Percentiles rank a stretch among this genome's conserved stretches.
Evolutionary conservation across 352 stramenopile genomes (phyloP).

Genomic region (Albugo candida): DNA sequence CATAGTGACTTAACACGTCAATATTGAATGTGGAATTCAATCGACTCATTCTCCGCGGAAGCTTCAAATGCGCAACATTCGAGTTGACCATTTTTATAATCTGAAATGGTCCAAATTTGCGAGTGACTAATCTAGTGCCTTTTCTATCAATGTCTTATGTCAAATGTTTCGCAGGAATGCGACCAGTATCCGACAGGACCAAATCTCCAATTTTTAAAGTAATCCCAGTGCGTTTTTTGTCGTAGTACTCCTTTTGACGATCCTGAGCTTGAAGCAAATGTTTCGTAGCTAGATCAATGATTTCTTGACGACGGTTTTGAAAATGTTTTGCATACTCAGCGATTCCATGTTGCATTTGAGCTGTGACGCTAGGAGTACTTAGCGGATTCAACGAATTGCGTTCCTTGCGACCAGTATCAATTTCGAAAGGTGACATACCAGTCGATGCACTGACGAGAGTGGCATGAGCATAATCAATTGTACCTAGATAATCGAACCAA

Average conservation of each 20-base stretch:
- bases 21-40: conserved; percentile 8
- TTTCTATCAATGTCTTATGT: not conserved
- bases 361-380: too few relatives aligned
- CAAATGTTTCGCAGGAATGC: conserved; percentile 4
- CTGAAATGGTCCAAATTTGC: conserved; percentile 4
- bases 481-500: conserved; percentile 2
- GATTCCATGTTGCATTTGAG: not conserved
- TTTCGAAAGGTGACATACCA: conserved; percentile 4
- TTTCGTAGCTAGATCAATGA: not conserved
- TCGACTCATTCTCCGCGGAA: conserved; percentile 3
- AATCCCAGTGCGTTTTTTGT: not conserved
- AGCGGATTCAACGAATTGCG: too few relatives aligned
- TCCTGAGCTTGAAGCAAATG: not conserved
- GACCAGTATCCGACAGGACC: conserved; percentile 2
- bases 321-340: not conserved
- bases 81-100: conserved; percentile 8
- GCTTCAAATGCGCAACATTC: conserved; percentile 4
- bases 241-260: not conserved
- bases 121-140: conserved; percentile 4
- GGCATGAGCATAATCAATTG: conserved; percentile 8
- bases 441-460: conserved; percentile 3
- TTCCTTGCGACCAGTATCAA: conserved; percentile 3
- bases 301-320: not conserved
- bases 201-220: not conserved
- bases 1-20: not conserved